Evolutionary conservation across 441 rosid species (phyloP).

Genomic region (Syzygium malaccense): DNA sequence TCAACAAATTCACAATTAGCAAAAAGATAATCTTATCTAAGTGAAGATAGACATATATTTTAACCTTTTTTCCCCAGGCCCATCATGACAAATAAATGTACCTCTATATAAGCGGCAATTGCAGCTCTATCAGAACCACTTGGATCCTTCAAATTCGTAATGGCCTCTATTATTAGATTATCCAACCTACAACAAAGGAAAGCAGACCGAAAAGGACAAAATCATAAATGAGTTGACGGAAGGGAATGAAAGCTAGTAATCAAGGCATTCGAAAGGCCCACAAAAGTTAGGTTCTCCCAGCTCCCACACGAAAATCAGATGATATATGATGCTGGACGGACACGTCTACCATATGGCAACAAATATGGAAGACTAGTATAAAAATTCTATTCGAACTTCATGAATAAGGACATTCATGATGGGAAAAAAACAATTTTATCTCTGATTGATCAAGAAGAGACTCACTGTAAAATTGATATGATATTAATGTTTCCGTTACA

Average conservation of each 20-base stretch:
- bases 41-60: background rate
- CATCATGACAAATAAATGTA: conserved; percentile 13
- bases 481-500: background rate
- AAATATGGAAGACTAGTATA: background rate
- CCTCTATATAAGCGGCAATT: conserved; percentile 69
- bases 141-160: conserved; percentile 54
- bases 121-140: conserved; percentile 69
- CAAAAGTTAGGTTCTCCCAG: background rate
- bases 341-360: background rate
- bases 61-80: background rate
- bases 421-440: background rate
- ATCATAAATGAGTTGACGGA: background rate
- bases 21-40: background rate
- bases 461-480: background rate
- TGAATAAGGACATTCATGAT: background rate
- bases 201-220: background rate
- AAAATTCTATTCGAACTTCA: background rate
- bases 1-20: background rate
- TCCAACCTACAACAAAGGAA: conserved; percentile 54
- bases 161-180: conserved; percentile 62
- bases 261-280: background rate
- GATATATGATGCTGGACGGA: background rate
- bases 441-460: background rate
- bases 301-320: background rate
- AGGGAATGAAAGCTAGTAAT: background rate